A percentile compares a stretch with the other conserved stretches of the same genome.
Conservation (phyloP, 2,329 filamentous ascomycete genomes). For the Colletotrichum plurivorum region DNA sequence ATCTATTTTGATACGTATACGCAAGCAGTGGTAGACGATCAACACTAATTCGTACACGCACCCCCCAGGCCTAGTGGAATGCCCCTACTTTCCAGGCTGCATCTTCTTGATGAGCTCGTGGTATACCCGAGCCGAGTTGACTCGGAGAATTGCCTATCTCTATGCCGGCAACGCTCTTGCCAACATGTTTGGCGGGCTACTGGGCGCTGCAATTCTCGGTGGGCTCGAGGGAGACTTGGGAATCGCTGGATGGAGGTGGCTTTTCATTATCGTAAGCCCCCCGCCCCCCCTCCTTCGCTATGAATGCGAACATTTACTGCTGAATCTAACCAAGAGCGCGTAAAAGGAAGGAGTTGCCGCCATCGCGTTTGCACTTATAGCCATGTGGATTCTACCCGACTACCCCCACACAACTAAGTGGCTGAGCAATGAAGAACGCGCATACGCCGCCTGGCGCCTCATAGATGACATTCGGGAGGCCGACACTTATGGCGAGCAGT, state of each 20-base stretch:
- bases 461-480: conserved; percentile 63
- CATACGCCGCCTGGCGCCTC: conserved; percentile 67
- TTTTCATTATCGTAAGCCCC: conserved; percentile 47
- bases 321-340: background rate
- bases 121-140: conserved; percentile 60
- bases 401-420: conserved; percentile 68
- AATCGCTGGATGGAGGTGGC: conserved; percentile 47
- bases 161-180: conserved; percentile 63
- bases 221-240: conserved; percentile 50
- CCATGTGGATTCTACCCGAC: conserved; percentile 61
- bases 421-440: conserved; percentile 65
- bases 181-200: conserved; percentile 65
- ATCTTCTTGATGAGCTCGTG: conserved; percentile 63
- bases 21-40: too few relatives aligned
- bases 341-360: conserved; percentile 56
- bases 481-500: conserved; percentile 55
- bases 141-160: conserved; percentile 61
- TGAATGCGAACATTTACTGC: background rate
- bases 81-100: conserved; percentile 65
- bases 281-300: background rate
- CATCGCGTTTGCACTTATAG: conserved; percentile 52
- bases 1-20: too few relatives aligned
- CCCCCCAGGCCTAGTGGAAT: conserved; percentile 53
- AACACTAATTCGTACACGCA: too few relatives aligned
- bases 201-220: conserved; percentile 64